Percentiles rank a stretch among this genome's conserved stretches.
Evolutionary conservation across 2,329 filamentous ascomycete species (phyloP).

Genomic region (Arthrobotrys entomopaga): DNA sequence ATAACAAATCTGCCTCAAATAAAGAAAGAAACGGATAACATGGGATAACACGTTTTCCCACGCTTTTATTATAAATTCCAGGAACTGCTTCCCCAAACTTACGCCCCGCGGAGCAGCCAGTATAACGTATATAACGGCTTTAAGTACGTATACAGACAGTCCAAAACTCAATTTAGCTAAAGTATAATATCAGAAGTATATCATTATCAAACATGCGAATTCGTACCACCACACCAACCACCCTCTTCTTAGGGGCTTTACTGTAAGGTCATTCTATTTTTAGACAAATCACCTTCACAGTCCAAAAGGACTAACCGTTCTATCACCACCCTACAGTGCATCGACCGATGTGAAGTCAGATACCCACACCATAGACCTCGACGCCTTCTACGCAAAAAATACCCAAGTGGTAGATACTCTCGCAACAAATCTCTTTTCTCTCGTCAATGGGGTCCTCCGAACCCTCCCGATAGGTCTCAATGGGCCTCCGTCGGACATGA

Average conservation of each 20-base stretch:
- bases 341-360: background rate
- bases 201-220: background rate
- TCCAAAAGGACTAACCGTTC: background rate
- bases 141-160: no score
- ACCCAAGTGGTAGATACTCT: background rate
- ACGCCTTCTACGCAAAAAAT: background rate
- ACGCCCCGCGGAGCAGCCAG: no score
- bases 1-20: no score
- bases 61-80: background rate
- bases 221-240: background rate
- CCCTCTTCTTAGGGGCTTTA: background rate
- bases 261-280: background rate
- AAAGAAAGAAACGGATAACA: no score
- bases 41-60: no score
- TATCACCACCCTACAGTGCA: no score
- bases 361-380: background rate
- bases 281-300: background rate
- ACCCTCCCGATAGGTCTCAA: background rate
- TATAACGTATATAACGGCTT: no score
- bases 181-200: background rate
- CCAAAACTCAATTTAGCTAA: background rate
- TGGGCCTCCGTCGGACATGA: background rate
- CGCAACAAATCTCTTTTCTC: background rate
- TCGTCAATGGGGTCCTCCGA: background rate
- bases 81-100: background rate